Percentiles rank a stretch among this genome's conserved stretches.
Conservation (phyloP, 2,329 filamentous ascomycete species). For the Monosporascus cannonballus region DNA sequence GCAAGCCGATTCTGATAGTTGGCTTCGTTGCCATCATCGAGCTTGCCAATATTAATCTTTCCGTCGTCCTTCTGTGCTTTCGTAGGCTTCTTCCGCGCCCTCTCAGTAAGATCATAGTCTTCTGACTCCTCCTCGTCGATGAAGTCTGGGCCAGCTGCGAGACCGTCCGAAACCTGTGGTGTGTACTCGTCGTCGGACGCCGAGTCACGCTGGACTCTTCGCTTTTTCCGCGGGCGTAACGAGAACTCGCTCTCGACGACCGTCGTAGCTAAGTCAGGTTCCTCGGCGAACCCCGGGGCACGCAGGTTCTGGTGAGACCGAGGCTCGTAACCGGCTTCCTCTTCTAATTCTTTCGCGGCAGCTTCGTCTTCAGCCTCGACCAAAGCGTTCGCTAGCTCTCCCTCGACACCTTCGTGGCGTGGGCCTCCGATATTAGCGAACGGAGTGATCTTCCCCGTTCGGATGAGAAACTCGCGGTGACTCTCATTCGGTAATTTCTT, state of each 20-base stretch:
- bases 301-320: conserved; percentile 67
- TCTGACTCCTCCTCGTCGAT: conserved; percentile 29
- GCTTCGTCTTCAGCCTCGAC: conserved; percentile 77
- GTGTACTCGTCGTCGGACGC: conserved; percentile 42
- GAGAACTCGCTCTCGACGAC: conserved; percentile 48
- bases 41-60: conserved; percentile 44
- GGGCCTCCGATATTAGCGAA: conserved; percentile 73
- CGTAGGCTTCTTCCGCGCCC: conserved; percentile 33
- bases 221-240: conserved; percentile 52
- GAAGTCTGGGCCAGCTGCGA: conserved; percentile 22
- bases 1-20: conserved; percentile 71
- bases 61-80: conserved; percentile 33
- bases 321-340: conserved; percentile 38
- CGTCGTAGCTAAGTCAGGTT: conserved; percentile 28
- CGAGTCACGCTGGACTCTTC: conserved; percentile 30
- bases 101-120: conserved; percentile 34
- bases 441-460: conserved; percentile 95
- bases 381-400: conserved; percentile 69
- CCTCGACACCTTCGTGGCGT: conserved; percentile 55
- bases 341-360: conserved; percentile 41
- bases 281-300: conserved; percentile 64
- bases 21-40: conserved; percentile 86
- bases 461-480: conserved; percentile 81
- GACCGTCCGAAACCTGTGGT: conserved; percentile 22
- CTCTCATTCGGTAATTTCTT: conserved; percentile 71